Evolutionary conservation across 2,329 filamentous ascomycete species (phyloP), one percentile per base, ranked within the genome.

Genomic region (Aphanoascus verrucosus): DNA sequence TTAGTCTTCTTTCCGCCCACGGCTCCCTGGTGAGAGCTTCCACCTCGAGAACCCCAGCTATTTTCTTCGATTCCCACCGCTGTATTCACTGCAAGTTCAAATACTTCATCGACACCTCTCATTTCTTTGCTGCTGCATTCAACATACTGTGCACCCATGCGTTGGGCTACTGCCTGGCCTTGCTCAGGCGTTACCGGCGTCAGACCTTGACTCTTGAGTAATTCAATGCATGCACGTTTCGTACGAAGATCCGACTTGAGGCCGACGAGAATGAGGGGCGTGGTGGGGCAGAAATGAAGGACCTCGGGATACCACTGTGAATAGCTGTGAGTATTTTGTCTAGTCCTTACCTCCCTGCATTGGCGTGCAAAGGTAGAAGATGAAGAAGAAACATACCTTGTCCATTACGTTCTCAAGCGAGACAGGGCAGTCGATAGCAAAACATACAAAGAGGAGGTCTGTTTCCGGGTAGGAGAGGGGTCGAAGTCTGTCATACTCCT

Each of bases 41-140:
- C 57, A 71, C 69, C 66, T 59, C 62, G 63, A 60, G 53, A 55
- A 60, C 58, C 57, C 64, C 67, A 67, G 47, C 62, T 67, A 53
- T 81, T 83, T 67, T 82, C 83, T 64, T 89, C 88, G 63, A 89
- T 87, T 60, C 85, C 82, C 28, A 98, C 88, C 32, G 93, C 89
- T 49, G 86, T 91, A 64, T 90, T 82, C 66, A 98, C 90, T 53
- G 93, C 93, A 57, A 82, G 78, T 69, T 94, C 86, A 71, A 98
- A 98, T 66, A 97, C 93, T 65, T 97, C 91, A 68, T 97, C 88
- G 44, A 98, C 91, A 54, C 93, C 93, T 52, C 79, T 82, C 85
- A 94, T 93, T 72, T 96, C 93, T 73, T 97, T 97, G 72, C 88
- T 94, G 68, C 89, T 95, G 78, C 93, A 98, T 74, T 98, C 93